Base-by-base conservation (phyloP, 805 yeast species). In the Phaffomyces thermotolerans region DNA sequence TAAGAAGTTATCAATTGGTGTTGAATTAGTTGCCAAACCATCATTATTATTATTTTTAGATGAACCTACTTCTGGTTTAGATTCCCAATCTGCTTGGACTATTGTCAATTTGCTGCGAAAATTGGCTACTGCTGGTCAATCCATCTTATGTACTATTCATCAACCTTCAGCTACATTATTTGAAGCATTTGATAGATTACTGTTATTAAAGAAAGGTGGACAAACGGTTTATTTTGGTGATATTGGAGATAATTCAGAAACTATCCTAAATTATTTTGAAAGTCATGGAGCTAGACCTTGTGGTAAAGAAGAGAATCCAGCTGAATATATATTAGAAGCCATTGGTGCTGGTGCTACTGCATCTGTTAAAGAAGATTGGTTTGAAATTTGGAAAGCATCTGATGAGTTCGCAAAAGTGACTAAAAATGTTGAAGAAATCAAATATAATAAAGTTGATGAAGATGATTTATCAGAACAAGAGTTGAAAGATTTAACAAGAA, bases 261-360 rank as follows among this genome's bases (percentile, higher is more conserved):
- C 63, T 1, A 59, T 73, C 22, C 56, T 68, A 42, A 60, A 61
- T 43, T 48, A 68, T 56, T 53, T 76, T 67, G 81, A 79, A 60
- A 65, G 66, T 43, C 62, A 78, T 52, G 84, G 91, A 24, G 80
- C 85, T n/a, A 70, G 80, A 52, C 66, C 67, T 40, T 83, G 85
- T 62, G 64, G 62, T 4, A 62, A 62, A 23, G 52, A 52, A 17
- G 87, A 78, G 40, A 82, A 82, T 49, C 88, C 89, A 2, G 89
- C 89, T n/a, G 89, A 81, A 59, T 82, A 81, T 63, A 74, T 82
- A 56, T 65, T 82, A 47, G 83, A 80, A 48, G 75, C 74, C n/a
- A 80, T 84, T 59, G 87, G 88, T 35, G 87, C 87, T n/a, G 89
- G 88, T 52, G 85, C 87, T 4, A 79, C 84, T 33, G 79, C 83